Conservation (phyloP, 495 filamentous ascomycete species). For the Aspergillus mulundensis region DNA sequence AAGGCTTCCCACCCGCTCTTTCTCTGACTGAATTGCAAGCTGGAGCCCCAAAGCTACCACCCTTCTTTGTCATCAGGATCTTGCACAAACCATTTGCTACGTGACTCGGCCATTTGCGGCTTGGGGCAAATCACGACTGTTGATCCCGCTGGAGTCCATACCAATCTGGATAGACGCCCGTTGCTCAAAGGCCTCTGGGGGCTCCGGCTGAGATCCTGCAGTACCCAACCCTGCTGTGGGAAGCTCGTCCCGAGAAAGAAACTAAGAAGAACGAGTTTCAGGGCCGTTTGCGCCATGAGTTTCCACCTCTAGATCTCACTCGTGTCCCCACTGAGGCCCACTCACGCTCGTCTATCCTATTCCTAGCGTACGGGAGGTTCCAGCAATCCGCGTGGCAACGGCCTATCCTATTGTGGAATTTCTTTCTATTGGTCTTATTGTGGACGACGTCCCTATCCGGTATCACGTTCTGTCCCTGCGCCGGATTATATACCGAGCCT, state of each 20-base stretch:
- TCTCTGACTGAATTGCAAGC: slow-evolving; percentile 14
- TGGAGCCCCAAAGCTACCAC: slow-evolving; percentile 14
- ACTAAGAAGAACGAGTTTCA: slow-evolving; percentile 19
- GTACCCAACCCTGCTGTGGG: slow-evolving; percentile 33
- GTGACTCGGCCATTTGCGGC: slow-evolving; percentile 8
- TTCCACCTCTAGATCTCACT: slow-evolving; percentile 24
- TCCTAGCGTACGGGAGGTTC: slow-evolving; percentile 14
- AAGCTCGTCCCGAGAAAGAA: slow-evolving; percentile 24
- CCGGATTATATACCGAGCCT: slow-evolving; percentile 1
- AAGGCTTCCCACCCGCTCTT: slow-evolving; percentile 4
- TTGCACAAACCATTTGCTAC: background rate
- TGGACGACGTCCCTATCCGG: background rate
- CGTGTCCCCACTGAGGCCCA: slow-evolving; percentile 9
- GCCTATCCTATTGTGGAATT: slow-evolving; percentile 10
- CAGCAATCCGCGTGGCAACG: slow-evolving; percentile 15
- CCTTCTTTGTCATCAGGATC: background rate
- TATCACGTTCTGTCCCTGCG: background rate
- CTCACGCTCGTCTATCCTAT: slow-evolving; percentile 13
- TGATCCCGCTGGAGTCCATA: slow-evolving; percentile 4
- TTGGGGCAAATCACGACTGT: slow-evolving; percentile 1
- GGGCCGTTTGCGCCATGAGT: slow-evolving; percentile 30
- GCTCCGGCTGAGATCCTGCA: slow-evolving; percentile 29
- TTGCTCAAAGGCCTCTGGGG: slow-evolving; percentile 21
- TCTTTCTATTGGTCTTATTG: background rate
- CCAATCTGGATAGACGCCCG: slow-evolving; percentile 9